phyloP scores from a whole-genome alignment of 306 rosid genomes.

The Corylus heterophylla region DNA sequence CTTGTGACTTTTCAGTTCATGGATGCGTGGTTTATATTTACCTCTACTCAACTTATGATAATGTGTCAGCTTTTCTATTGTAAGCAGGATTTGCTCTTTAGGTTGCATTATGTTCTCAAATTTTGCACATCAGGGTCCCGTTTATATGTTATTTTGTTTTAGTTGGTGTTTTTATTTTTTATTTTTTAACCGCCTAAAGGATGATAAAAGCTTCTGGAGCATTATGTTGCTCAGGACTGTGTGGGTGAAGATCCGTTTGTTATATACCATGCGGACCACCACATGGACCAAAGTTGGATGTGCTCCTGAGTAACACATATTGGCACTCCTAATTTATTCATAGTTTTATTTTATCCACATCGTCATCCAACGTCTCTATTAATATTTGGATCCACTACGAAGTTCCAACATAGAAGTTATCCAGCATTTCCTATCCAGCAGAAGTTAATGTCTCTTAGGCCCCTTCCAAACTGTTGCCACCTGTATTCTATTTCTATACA shows the following conservation, averaged over 20 bases:
- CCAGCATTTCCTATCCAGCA: too few relatives aligned
- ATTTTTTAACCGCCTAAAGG: too few relatives aligned
- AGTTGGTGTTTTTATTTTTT: too few relatives aligned
- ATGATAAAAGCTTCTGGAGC: not conserved
- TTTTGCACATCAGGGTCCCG: not conserved
- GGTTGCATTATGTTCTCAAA: slow-evolving; percentile 36
- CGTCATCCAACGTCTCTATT: too few relatives aligned
- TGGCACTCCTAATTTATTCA: too few relatives aligned
- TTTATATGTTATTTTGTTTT: not conserved
- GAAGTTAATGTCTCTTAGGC: too few relatives aligned
- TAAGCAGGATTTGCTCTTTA: slow-evolving; percentile 48
- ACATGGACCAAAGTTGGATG: not conserved
- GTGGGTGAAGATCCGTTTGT: not conserved
- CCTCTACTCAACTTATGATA: slow-evolving; percentile 33
- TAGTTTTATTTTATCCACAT: too few relatives aligned
- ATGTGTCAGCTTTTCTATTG: slow-evolving; percentile 34
- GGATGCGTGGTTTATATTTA: slow-evolving; percentile 43
- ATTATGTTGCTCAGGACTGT: not conserved
- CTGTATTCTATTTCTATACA: too few relatives aligned
- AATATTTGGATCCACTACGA: too few relatives aligned
- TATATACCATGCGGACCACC: not conserved
- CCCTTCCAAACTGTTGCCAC: too few relatives aligned
- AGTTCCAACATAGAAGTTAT: too few relatives aligned
- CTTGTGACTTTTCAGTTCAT: slow-evolving; percentile 29
- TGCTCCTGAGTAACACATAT: too few relatives aligned